Conservation (phyloP, 2,329 filamentous ascomycete species). For the Neonectria punicea region DNA sequence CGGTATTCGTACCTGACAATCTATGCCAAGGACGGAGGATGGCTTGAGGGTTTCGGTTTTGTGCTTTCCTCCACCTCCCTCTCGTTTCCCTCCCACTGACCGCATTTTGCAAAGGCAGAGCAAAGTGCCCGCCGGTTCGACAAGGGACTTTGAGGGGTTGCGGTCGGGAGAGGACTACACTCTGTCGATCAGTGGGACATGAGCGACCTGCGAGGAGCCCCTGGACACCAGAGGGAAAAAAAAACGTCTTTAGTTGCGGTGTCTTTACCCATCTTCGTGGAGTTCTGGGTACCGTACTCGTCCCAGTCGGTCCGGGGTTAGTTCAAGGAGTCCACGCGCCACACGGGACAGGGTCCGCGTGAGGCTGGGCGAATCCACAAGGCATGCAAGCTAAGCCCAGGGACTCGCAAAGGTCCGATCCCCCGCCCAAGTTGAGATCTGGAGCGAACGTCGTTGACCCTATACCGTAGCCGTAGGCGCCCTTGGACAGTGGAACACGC, state of each 20-base stretch:
- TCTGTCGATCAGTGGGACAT: not conserved
- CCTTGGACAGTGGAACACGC: not conserved
- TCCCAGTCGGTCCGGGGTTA: constrained; percentile 14
- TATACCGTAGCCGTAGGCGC: constrained; percentile 23
- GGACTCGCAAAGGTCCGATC: constrained; percentile 25
- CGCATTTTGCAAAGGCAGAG: not conserved
- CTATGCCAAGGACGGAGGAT: constrained; percentile 12
- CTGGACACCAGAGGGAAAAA: not conserved
- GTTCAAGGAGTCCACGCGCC: not conserved
- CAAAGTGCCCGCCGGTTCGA: not conserved
- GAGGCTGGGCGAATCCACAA: constrained; percentile 25
- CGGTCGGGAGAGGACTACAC: not conserved
- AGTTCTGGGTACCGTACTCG: not conserved
- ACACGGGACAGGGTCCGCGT: constrained; percentile 3
- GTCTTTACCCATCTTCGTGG: not conserved
- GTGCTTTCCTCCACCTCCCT: not conserved
- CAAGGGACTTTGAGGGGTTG: not conserved
- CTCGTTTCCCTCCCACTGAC: not conserved
- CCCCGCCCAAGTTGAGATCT: constrained; percentile 41
- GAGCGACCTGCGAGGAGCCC: not conserved
- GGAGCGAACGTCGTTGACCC: constrained; percentile 36
- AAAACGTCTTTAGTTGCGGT: no score
- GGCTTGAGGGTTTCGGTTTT: not conserved
- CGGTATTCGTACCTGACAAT: constrained; percentile 20
- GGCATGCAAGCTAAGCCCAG: constrained; percentile 12